Conservation (phyloP, 257 asterid species). For the Nicotiana benthamiana region DNA sequence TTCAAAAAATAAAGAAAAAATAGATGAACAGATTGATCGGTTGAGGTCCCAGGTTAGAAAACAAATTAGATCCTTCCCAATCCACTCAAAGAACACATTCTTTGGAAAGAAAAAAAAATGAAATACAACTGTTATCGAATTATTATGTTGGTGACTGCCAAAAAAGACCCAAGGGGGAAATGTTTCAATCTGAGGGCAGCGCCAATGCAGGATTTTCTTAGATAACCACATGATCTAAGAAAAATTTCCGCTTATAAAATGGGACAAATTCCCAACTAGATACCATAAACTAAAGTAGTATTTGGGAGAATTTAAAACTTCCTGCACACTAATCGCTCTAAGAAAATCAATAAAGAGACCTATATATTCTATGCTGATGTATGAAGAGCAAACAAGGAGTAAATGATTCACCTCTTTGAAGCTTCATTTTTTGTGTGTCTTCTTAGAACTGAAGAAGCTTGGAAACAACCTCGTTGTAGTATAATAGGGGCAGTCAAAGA, state of each 20-base stretch:
- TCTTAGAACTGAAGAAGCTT: constrained; percentile 54
- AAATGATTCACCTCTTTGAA: background rate
- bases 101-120: background rate
- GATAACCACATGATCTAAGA: constrained; percentile 1
- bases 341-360: background rate
- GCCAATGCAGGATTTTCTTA: background rate
- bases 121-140: background rate
- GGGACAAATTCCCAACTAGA: background rate
- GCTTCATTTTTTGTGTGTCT: constrained; percentile 59
- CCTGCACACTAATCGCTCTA: background rate
- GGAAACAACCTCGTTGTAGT: constrained; percentile 48
- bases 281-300: background rate
- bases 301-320: background rate
- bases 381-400: background rate
- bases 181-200: background rate
- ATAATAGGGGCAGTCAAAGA: constrained; percentile 54
- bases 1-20: background rate
- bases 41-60: background rate
- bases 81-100: background rate
- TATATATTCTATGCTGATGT: background rate
- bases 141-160: background rate
- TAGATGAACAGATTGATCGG: background rate
- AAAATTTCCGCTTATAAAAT: background rate
- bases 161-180: background rate
- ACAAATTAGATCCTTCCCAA: background rate